A percentile compares a stretch with the other conserved stretches of the same genome.
phyloP scores from a whole-genome alignment of 2,329 filamentous ascomycete species.

The Chaetoscypha palmicola region DNA sequence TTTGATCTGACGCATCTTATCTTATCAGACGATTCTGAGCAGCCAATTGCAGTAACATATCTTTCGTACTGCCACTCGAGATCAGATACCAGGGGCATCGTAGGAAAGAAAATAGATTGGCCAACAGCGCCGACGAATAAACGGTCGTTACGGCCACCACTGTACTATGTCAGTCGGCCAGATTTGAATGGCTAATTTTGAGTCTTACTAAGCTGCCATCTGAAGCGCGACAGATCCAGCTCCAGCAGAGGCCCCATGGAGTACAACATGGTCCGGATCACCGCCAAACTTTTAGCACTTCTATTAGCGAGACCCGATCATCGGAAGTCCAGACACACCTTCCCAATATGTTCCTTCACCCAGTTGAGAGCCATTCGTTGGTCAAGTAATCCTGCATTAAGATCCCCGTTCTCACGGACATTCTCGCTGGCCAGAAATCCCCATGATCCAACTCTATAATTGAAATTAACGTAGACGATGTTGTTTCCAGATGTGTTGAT shows the following conservation, averaged over 20 bases:
- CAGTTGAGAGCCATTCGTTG: constrained; percentile 54
- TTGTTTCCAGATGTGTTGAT: constrained; percentile 38
- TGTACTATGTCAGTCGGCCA: constrained; percentile 4
- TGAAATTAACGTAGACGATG: constrained; percentile 53
- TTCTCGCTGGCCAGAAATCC: constrained; percentile 55
- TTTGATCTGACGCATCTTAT: constrained; percentile 34
- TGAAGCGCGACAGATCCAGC: constrained; percentile 39
- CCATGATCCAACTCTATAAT: constrained; percentile 55
- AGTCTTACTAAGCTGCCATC: constrained; percentile 25
- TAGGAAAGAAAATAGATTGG: constrained; percentile 34
- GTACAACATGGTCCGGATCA: constrained; percentile 38
- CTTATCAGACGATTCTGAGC: constrained; percentile 23
- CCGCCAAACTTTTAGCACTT: constrained; percentile 34
- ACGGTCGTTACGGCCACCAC: constrained; percentile 24
- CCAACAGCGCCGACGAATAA: constrained; percentile 29
- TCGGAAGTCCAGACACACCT: constrained; percentile 30
- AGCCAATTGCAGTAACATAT: constrained; percentile 31
- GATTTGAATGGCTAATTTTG: not conserved
- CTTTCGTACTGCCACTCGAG: constrained; percentile 37
- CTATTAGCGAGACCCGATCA: not conserved
- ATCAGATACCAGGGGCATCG: constrained; percentile 32
- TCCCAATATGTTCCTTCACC: constrained; percentile 51
- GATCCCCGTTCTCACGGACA: constrained; percentile 46
- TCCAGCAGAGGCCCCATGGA: constrained; percentile 42
- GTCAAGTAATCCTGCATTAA: constrained; percentile 59